Base-by-base conservation (phyloP, 164 flowering plant genomes). In the Houttuynia cordata region DNA sequence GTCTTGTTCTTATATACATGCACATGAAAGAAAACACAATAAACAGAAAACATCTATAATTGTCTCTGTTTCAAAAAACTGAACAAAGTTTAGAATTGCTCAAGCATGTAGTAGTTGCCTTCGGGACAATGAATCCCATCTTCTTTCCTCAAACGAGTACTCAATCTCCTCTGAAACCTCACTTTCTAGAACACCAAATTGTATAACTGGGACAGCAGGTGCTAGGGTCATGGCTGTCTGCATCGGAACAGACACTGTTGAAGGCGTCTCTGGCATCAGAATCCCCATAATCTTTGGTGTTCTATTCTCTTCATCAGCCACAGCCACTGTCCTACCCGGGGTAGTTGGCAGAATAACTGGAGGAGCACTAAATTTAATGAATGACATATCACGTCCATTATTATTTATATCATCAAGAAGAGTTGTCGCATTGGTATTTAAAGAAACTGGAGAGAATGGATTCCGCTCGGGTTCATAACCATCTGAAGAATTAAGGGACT, bases 401-500 rank as follows among this genome's bases (percentile, higher is more conserved):
- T 24, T 66, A 64, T 70, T 81, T 25, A 61, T 57, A 64, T 80
- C 84, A 58, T 84, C 82, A 24, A 73, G 41, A 8, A 68, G 14
- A 53, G 74, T 79, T 45, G 75, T 37, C 50, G 67, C 56, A 51
- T 75, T 81, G 65, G 78, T 59, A 68, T 78, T 80, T 22, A 86
- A 71, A 18, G 86, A 67, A 70, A 89, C 75, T 23, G 96, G 92
- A 25, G 96, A 86, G 75, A 90, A 84, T 15, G 99, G 99, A 68
- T 72, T 78, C 53, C 99, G 75, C 10, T 19, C 24, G 5, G 85
- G 79, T 21, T 81, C 69, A 23, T 85, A 83, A 8, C 85, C 88
- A 76, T 59, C 76, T 51, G 54, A 53, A 14, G 75, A 53, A 62
- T 68, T 75, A n/a, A n/a, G n/a, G 7, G 90, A 73, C 49, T 79